Conservation (phyloP, 1,139 yeast species). For the Groenewaldozyma sp. region DNA sequence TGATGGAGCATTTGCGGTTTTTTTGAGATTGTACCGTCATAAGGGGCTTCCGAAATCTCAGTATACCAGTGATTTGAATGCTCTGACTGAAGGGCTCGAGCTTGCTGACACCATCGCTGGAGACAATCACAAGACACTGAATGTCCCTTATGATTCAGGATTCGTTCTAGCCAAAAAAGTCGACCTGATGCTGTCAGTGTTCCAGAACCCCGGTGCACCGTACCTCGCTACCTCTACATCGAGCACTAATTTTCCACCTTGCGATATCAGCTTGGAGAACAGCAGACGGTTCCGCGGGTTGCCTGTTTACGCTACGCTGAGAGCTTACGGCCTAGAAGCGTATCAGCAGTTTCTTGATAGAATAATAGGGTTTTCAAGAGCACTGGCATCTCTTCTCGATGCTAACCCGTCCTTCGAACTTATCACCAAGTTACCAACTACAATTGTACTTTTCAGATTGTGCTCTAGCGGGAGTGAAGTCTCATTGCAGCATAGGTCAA, state of each 20-base stretch:
- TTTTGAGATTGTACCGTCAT: constrained; percentile 13
- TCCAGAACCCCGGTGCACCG: constrained; percentile 22
- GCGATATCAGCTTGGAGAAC: constrained; percentile 22
- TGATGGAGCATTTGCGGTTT: constrained; percentile 24
- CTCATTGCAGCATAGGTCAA: constrained; percentile 9
- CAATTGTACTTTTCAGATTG: constrained; percentile 20
- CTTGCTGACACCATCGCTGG: constrained; percentile 24
- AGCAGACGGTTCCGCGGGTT: constrained; percentile 22
- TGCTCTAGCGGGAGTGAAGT: constrained; percentile 10
- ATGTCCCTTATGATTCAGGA: constrained; percentile 25
- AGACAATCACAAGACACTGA: constrained; percentile 23
- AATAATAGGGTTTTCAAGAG: constrained; percentile 15
- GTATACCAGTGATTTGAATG: constrained; percentile 9
- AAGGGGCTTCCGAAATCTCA: constrained; percentile 5
- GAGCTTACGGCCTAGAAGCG: constrained; percentile 20
- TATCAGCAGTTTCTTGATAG: constrained; percentile 16
- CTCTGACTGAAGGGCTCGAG: constrained; percentile 18
- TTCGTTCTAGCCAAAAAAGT: constrained; percentile 16
- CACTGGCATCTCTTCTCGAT: constrained; percentile 15
- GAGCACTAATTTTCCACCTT: constrained; percentile 10
- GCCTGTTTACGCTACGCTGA: constrained; percentile 19
- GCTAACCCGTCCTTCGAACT: constrained; percentile 15
- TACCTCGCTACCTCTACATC: constrained; percentile 13
- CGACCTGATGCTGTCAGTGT: constrained; percentile 13
- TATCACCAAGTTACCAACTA: constrained; percentile 12